Evolutionary conservation across 1,284 basidiomycete species (phyloP).

Genomic region (Gomphus sp.): DNA sequence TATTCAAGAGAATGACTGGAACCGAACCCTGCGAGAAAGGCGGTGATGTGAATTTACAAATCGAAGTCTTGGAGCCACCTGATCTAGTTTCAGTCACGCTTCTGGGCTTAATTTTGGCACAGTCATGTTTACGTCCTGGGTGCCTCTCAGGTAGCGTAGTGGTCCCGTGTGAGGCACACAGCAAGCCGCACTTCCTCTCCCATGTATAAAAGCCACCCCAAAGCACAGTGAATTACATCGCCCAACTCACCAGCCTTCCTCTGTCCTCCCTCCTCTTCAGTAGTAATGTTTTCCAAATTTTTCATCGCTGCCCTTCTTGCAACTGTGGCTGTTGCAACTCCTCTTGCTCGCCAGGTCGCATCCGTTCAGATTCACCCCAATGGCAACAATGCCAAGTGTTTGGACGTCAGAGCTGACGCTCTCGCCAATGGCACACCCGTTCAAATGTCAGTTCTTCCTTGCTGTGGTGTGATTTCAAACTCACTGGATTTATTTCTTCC

Average conservation of each 20-base stretch:
- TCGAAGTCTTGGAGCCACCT: background rate
- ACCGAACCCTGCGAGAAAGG: too few relatives aligned
- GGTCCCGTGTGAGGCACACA: background rate
- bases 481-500: background rate
- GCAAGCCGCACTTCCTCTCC: background rate
- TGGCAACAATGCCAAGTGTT: background rate
- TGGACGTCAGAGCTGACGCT: background rate
- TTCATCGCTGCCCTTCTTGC: background rate
- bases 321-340: background rate
- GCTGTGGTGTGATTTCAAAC: background rate
- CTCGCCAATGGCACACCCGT: background rate
- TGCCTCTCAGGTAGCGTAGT: background rate
- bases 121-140: background rate
- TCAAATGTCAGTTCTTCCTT: background rate
- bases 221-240: background rate
- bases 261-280: background rate
- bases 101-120: background rate
- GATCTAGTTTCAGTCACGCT: background rate
- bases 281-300: background rate
- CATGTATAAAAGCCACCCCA: background rate
- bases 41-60: too few relatives aligned
- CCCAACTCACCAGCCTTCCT: background rate
- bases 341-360: background rate
- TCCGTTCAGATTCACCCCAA: background rate
- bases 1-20: too few relatives aligned